Evolutionary conservation across 106 monocot species (phyloP).

Genomic region (Gastrodia elata): DNA sequence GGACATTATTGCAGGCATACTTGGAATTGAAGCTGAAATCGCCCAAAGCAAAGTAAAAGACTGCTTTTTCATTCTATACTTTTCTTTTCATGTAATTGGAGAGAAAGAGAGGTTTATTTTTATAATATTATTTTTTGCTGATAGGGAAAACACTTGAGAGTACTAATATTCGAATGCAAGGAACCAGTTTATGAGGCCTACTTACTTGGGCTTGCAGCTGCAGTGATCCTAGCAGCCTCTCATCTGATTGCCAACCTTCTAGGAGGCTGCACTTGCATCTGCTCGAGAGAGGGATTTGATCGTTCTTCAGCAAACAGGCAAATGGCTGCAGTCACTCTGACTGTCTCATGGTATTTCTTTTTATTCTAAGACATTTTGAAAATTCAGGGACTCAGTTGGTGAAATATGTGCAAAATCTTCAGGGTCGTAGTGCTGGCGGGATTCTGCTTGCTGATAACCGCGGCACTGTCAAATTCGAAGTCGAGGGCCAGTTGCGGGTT

Average conservation of each 20-base stretch:
- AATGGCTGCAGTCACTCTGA: conserved; percentile 34
- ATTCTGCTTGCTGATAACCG: conserved; percentile 46
- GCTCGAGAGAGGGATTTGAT: conserved; percentile 28
- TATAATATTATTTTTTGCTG: not conserved
- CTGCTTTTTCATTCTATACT: not conserved
- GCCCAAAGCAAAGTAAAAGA: conserved; percentile 48
- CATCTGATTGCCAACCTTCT: conserved; percentile 59
- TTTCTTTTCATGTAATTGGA: no score
- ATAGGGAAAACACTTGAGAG: conserved; percentile 52
- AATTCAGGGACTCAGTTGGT: not conserved
- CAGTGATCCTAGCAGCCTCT: conserved; percentile 48
- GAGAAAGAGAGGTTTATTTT: no score
- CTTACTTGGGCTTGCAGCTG: conserved; percentile 51
- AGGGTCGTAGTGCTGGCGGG: conserved; percentile 45
- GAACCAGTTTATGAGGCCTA: conserved; percentile 57
- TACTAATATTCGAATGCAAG: conserved; percentile 67
- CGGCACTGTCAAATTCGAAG: conserved; percentile 41
- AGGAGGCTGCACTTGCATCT: conserved; percentile 65
- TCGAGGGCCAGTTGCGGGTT: conserved; percentile 41
- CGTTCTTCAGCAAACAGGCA: conserved; percentile 38
- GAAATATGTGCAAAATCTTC: not conserved
- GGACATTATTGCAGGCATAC: conserved; percentile 51
- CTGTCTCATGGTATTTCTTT: conserved; percentile 59
- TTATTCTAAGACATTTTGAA: not conserved
- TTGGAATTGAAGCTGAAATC: conserved; percentile 69